Conservation (phyloP, 2,329 filamentous ascomycete genomes). For the Peltaster fructicola region DNA sequence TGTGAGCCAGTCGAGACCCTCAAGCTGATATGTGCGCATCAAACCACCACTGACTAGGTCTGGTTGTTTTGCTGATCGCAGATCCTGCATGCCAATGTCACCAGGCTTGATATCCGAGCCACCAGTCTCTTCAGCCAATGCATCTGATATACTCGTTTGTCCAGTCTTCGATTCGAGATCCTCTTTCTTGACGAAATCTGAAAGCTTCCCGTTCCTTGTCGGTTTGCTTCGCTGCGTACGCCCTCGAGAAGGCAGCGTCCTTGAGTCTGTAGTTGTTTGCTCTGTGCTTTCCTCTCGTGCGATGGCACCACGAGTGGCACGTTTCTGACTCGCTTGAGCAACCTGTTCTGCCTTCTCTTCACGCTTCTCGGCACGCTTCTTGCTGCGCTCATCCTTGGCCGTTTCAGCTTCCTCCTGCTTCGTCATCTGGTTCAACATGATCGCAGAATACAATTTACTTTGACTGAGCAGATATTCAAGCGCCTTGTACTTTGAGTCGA, state of each 20-base stretch:
- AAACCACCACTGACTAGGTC: constrained; percentile 68
- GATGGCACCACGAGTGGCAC: constrained; percentile 24
- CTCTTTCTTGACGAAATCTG: constrained; percentile 43
- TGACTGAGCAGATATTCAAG: constrained; percentile 34
- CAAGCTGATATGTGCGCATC: constrained; percentile 88
- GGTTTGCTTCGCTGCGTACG: constrained; percentile 18
- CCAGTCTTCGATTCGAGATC: constrained; percentile 36
- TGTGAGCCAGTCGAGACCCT: constrained; percentile 85
- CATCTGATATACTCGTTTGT: constrained; percentile 37
- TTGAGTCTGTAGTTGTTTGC: constrained; percentile 4
- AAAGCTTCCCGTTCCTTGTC: constrained; percentile 29
- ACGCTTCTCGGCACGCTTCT: constrained; percentile 26
- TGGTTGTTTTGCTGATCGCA: constrained; percentile 73
- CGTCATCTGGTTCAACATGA: constrained; percentile 36
- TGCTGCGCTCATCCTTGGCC: constrained; percentile 26
- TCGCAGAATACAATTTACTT: constrained; percentile 33
- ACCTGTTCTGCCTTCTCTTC: constrained; percentile 30
- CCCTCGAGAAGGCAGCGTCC: constrained; percentile 15
- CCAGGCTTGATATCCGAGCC: constrained; percentile 40
- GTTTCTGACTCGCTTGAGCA: constrained; percentile 28
- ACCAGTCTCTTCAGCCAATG: constrained; percentile 39
- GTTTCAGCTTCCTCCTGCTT: constrained; percentile 31
- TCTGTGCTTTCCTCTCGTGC: constrained; percentile 10
- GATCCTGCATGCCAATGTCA: constrained; percentile 46
- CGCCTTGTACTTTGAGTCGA: constrained; percentile 34